Evolutionary conservation across 768 basidiomycete genomes (phyloP).

Genomic region (Pulveroboletus frians): DNA sequence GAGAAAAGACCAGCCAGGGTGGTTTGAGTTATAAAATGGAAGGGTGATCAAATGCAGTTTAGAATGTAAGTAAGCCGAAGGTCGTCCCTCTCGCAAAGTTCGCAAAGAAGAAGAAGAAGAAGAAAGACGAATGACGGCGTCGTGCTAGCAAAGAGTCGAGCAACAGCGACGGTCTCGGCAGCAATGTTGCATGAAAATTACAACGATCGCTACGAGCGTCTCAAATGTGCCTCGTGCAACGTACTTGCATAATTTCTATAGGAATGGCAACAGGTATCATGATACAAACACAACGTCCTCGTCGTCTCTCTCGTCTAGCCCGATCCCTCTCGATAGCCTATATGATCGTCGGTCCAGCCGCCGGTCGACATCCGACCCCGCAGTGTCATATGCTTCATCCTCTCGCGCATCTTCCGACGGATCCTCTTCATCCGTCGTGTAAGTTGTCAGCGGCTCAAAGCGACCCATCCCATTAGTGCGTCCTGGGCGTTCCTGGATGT

Average conservation of each 20-base stretch:
- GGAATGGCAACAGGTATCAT: neutral
- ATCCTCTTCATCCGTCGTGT: conserved; percentile 45
- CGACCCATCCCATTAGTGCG: conserved; percentile 34
- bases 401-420: conserved; percentile 27
- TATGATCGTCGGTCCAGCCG: conserved; percentile 39
- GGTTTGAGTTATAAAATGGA: conserved; percentile 7
- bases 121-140: neutral
- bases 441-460: conserved; percentile 40
- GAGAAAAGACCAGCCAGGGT: conserved; percentile 20
- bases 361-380: conserved; percentile 23
- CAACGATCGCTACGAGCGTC: conserved; percentile 1
- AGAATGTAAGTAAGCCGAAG: conserved; percentile 7
- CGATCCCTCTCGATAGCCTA: conserved; percentile 54
- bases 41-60: conserved; percentile 6
- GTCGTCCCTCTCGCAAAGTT: conserved; percentile 8
- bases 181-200: conserved; percentile 6
- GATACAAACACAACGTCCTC: conserved; percentile 3
- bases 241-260: neutral
- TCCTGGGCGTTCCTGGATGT: conserved; percentile 45
- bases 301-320: conserved; percentile 23
- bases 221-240: neutral
- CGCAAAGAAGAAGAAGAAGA: neutral
- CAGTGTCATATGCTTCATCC: conserved; percentile 21
- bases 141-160: neutral
- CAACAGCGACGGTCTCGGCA: neutral